phyloP scores from a whole-genome alignment of 768 basidiomycete species.

The Gelatoporia subvermispora region DNA sequence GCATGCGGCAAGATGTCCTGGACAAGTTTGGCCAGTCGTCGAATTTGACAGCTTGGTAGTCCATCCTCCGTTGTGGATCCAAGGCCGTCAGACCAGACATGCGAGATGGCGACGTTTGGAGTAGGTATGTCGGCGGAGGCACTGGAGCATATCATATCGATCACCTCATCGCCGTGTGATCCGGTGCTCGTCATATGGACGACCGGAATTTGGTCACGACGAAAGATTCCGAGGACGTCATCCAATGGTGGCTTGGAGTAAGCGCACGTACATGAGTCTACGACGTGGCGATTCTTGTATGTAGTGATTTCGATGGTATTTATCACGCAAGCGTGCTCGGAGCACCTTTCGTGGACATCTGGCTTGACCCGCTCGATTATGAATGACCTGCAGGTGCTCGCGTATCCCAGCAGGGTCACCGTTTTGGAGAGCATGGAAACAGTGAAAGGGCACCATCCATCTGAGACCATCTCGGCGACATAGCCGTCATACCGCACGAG shows the following conservation, averaged over 20 bases:
- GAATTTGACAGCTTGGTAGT: conserved; percentile 6
- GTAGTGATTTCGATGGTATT: too few species aligned
- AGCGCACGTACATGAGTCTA: neutral
- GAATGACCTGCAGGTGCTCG: too few species aligned
- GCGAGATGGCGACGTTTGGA: conserved; percentile 8
- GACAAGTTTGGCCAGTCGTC: neutral
- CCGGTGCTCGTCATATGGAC: too few species aligned
- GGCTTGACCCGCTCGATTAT: too few species aligned
- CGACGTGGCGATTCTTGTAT: too few species aligned
- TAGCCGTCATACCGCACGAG: too few species aligned
- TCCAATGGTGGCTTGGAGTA: neutral
- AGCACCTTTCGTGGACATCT: too few species aligned
- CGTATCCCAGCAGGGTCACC: too few species aligned
- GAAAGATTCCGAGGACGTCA: neutral
- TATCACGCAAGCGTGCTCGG: too few species aligned
- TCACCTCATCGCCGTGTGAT: neutral
- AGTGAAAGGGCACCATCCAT: too few species aligned
- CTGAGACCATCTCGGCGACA: too few species aligned
- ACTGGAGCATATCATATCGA: neutral
- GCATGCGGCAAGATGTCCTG: conserved; percentile 1
- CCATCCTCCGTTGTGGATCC: conserved; percentile 9
- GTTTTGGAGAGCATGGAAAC: too few species aligned
- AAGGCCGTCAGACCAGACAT: conserved; percentile 13
- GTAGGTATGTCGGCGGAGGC: neutral
- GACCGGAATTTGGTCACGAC: neutral